A percentile compares a stretch with the other conserved stretches of the same genome.
Evolutionary conservation across 2,329 filamentous ascomycete species (phyloP).

Genomic region (Nakataea oryzae): DNA sequence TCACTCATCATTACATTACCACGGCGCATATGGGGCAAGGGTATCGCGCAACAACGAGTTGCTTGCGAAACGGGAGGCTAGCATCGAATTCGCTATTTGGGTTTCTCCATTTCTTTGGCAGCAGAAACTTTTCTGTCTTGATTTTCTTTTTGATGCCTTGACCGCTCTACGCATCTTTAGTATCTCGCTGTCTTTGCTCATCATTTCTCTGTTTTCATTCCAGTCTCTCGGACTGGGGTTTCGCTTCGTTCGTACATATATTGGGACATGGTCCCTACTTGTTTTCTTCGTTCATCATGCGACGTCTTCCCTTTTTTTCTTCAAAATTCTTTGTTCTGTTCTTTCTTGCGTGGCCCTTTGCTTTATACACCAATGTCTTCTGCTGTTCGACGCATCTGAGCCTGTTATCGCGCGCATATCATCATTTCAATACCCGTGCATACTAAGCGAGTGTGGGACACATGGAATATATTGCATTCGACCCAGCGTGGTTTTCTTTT

Average conservation of each 20-base stretch:
- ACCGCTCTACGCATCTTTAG: background rate
- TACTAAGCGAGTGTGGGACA: background rate
- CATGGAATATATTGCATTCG: background rate
- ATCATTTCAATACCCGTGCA: background rate
- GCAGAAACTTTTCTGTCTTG: conserved; percentile 11
- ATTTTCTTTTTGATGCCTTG: conserved; percentile 4
- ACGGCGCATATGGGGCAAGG: background rate
- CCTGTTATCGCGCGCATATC: background rate
- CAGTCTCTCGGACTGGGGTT: conserved; percentile 3
- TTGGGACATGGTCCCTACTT: background rate
- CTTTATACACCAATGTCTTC: background rate
- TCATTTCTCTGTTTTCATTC: conserved; percentile 11
- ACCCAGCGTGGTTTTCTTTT: background rate
- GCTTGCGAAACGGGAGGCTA: conserved; percentile 9
- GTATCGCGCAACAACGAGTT: background rate
- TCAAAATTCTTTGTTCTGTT: background rate
- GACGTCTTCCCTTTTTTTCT: background rate
- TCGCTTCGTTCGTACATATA: background rate
- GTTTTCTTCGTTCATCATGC: no score
- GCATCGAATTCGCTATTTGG: conserved; percentile 8
- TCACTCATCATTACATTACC: no score
- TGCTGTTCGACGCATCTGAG: background rate
- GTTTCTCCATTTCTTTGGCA: conserved; percentile 8
- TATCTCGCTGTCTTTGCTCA: background rate
- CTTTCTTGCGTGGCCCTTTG: background rate